phyloP scores from a whole-genome alignment of 1,139 yeast species.

The Lodderomyces jiufengensis region DNA sequence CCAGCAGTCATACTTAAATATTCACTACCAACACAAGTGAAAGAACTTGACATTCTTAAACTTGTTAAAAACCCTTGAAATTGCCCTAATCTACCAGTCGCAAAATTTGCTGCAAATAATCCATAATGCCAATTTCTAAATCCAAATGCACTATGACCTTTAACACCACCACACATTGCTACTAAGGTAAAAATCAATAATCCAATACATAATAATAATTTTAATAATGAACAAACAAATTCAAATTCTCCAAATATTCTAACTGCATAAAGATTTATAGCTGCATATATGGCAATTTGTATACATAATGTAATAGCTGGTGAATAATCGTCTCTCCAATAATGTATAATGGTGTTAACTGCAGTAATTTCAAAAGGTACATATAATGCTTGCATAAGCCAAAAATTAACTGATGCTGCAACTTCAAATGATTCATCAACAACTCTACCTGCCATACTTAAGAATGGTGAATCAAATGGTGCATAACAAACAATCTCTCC shows the following conservation, averaged over 20 bases:
- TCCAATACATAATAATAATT: conserved; percentile 68
- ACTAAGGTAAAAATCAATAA: conserved; percentile 68
- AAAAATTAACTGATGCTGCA: conserved; percentile 78
- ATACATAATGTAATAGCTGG: conserved; percentile 62
- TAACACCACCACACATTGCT: conserved; percentile 86
- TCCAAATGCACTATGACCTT: conserved; percentile 60
- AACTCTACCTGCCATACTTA: conserved; percentile 52
- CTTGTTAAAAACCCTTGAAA: conserved; percentile 71
- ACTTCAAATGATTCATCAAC: conserved; percentile 70
- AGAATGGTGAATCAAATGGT: conserved; percentile 66
- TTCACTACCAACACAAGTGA: conserved; percentile 82
- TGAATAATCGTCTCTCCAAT: conserved; percentile 73
- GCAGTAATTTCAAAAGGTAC: conserved; percentile 83
- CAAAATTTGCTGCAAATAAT: conserved; percentile 51
- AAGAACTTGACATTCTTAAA: conserved; percentile 51
- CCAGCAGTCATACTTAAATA: conserved; percentile 82
- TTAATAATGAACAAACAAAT: conserved; percentile 76
- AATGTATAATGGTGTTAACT: conserved; percentile 73
- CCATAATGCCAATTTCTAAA: conserved; percentile 60
- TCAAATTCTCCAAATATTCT: conserved; percentile 73
- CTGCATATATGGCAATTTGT: conserved; percentile 58
- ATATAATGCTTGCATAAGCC: conserved; percentile 69
- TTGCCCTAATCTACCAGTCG: conserved; percentile 58
- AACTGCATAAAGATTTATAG: conserved; percentile 71
- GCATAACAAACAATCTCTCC: conserved; percentile 83